Conservation (phyloP, 495 filamentous ascomycete species). For the Podospora didyma region DNA sequence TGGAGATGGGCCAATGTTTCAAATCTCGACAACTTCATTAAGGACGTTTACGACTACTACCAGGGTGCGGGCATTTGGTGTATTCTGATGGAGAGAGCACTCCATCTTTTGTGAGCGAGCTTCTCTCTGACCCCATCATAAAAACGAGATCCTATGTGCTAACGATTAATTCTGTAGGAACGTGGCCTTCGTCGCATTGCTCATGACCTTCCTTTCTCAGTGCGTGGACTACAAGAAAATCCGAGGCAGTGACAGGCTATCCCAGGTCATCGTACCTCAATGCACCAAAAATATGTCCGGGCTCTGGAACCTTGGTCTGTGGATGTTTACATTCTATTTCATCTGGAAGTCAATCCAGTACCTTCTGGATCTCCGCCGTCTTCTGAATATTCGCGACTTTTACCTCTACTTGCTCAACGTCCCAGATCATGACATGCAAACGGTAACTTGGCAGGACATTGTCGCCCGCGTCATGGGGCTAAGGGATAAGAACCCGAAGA, state of each 20-base stretch:
- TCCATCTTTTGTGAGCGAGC: constrained; percentile 70
- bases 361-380: constrained; percentile 67
- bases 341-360: constrained; percentile 73
- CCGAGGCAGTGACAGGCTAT: constrained; percentile 66
- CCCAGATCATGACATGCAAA: constrained; percentile 90
- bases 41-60: constrained; percentile 89
- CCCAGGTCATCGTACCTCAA: constrained; percentile 72
- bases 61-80: constrained; percentile 84
- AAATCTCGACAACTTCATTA: constrained; percentile 86
- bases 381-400: constrained; percentile 82
- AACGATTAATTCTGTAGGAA: constrained; percentile 30
- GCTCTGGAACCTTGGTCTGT: constrained; percentile 71
- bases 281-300: constrained; percentile 87
- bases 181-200: constrained; percentile 74
- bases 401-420: constrained; percentile 82
- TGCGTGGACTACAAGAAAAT: constrained; percentile 82
- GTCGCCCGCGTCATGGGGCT: constrained; percentile 84
- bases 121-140: neutral
- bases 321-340: constrained; percentile 86
- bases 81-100: constrained; percentile 64
- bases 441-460: constrained; percentile 91
- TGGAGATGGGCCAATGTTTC: constrained; percentile 94
- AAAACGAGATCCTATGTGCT: constrained; percentile 2
- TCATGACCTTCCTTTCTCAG: constrained; percentile 79
- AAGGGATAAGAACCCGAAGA: constrained; percentile 80